A percentile compares a stretch with the other conserved stretches of the same genome.
phyloP scores from a whole-genome alignment of 1,284 basidiomycete genomes.

The Thelephora terrestris region DNA sequence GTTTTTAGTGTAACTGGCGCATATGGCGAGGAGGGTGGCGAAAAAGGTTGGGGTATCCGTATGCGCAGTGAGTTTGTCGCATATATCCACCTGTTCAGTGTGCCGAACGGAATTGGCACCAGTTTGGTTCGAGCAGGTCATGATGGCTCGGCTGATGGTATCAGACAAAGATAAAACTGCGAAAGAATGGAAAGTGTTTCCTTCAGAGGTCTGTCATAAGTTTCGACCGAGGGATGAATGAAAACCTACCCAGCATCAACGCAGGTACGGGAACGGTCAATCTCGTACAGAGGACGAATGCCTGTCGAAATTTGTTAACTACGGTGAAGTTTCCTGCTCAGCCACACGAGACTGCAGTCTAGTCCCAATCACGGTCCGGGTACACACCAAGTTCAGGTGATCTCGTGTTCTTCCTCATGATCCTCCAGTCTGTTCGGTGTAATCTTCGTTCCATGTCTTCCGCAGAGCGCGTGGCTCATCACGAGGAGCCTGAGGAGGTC shows the following conservation, averaged over 20 bases:
- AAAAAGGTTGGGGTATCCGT: constrained; percentile 66
- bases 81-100: constrained; percentile 8
- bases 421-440: constrained; percentile 75
- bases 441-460: constrained; percentile 84
- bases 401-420: not conserved
- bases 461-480: constrained; percentile 76
- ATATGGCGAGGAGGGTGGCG: constrained; percentile 40
- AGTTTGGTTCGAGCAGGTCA: constrained; percentile 90
- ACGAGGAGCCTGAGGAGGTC: constrained; percentile 97
- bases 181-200: constrained; percentile 75
- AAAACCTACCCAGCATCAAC: constrained; percentile 1
- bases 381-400: constrained; percentile 19
- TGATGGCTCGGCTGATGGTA: constrained; percentile 81
- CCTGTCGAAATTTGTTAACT: constrained; percentile 76
- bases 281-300: constrained; percentile 89
- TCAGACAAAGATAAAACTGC: constrained; percentile 75
- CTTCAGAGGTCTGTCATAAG: constrained; percentile 61
- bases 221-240: not conserved
- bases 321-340: constrained; percentile 61
- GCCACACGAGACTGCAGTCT: constrained; percentile 85
- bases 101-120: constrained; percentile 1
- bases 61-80: constrained; percentile 57
- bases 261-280: constrained; percentile 85
- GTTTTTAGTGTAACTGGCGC: constrained; percentile 79
- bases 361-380: constrained; percentile 94